Base-by-base conservation (phyloP, 805 yeast species). In the Wickerhamomyces sydowiorum region DNA sequence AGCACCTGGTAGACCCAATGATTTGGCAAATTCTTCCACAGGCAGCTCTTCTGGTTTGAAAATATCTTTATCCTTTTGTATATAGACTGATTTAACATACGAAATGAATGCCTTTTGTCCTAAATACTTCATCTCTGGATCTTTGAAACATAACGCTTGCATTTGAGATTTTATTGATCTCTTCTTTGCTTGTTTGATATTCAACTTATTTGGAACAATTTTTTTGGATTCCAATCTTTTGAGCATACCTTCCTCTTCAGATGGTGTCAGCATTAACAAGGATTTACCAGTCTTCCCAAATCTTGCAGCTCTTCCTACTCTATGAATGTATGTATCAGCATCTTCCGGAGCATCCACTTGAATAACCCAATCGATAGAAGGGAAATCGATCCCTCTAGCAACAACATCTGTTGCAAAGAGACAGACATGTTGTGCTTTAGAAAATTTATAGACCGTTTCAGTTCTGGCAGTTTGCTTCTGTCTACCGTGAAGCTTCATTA, bases 391-490 rank as follows among this genome's bases (percentile, higher is more conserved):
- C 21, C 99, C 99, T 60, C 99, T 75, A 0, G 98, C 97, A 5
- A 98, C 97, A 13, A 93, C 96, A 69, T 93, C 99, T 0, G 99
- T 93, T 1, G 99, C 90, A 60, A 93, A 69, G 20, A 93, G 95
- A 85, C 59, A 65, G 1, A 90, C 78, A 21, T 80, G 71, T 46
- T 77, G 80, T 13, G 56, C 60, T 36, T 53, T 57, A 14, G 58
- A 52, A 37, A 57, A 57, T 41, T 57, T 57, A 57, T 88, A 93
- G 28, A 91, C 69, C 0, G 96, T 86, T 59, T 79, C 86, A 38
- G 84, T 67, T 54, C 99, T 75, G 8, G 96, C 78, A 34, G 78
- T 79, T 6, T 95, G 83, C 15, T 79, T 78, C 37, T 93, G 74
- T 61, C 93, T 91, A 5, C 99, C 99, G 64, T 93, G 97, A 39